These are phyloP conservation scores for Lachancea lanzarotensis DNA, from an alignment of 805 yeast species.

Conservation along the genomic window DNA sequence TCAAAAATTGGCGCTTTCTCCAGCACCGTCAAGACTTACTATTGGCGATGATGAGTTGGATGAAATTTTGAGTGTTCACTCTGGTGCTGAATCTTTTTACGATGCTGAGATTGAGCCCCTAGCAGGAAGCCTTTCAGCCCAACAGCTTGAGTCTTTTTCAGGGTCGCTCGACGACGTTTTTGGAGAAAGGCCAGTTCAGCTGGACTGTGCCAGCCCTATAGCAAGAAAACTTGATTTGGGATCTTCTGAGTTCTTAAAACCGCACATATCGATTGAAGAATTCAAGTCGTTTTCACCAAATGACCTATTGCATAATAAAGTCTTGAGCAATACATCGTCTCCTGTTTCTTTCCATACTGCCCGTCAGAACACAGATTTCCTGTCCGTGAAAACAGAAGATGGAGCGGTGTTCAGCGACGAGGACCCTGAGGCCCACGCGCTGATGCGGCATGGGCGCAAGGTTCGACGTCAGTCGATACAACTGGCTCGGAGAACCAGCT, in stretches of 20 bases:
- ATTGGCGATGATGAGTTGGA: conserved; percentile 26
- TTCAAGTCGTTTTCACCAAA: conserved; percentile 13
- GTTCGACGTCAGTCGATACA: conserved; percentile 15
- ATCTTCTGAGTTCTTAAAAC: conserved; percentile 5
- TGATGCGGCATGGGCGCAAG: conserved; percentile 26
- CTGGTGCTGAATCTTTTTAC: conserved; percentile 11
- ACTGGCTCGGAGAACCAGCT: conserved; percentile 14
- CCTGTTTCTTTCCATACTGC: conserved; percentile 4
- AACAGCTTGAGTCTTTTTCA: neutral
- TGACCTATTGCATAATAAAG: neutral
- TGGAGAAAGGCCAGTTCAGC: neutral
- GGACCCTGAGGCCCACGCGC: conserved; percentile 1
- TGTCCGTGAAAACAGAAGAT: conserved; percentile 5
- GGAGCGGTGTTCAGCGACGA: conserved; percentile 3
- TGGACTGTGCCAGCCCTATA: neutral
- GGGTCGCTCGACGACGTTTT: neutral
- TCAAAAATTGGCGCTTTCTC: conserved; percentile 24
- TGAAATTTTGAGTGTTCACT: conserved; percentile 27
- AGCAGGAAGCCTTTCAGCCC: neutral
- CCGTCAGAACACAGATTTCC: neutral
- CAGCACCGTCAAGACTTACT: conserved; percentile 22
- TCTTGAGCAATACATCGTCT: conserved; percentile 3
- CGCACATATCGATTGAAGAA: conserved; percentile 25
- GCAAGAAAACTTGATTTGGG: neutral
- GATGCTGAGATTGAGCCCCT: neutral